Evolutionary conservation across 116 monocot genomes (phyloP), one percentile per base, ranked within the genome.

Genomic region (Zostera marina): DNA sequence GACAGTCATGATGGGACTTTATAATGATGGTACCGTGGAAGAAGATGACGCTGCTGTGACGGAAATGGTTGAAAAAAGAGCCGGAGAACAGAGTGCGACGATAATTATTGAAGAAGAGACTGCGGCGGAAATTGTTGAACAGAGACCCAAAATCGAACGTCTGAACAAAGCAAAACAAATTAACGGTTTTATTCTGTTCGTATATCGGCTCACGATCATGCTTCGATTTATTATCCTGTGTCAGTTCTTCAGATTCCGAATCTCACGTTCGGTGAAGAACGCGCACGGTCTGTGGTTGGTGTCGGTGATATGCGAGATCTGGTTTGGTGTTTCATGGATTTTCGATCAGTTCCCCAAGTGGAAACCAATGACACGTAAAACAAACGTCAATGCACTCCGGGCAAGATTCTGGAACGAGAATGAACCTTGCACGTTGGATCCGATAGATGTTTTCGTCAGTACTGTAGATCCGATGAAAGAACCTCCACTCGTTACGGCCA

Each of bases 341-440:
- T 84, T 93, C 44, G 93, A 93, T 56, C 93, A 93, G 70, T 84
- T 93, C 58, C 93, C 93, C 47, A 93, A 93, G 53, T 93, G 93
- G 93, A 72, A 74, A 16, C 93, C 93, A 6, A 71, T 93, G 42
- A 81, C 65, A 41, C 75, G 87, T 1, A 73, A 87, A 70, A 93
- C 93, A 25, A 81, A 93, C 73, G 78, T 87, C 26, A 87, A 93
- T 54, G 78, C 87, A 49, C 81, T 93, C 56, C 54, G 87, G 7
- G 42, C 75, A 39, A 61, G 61, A 9, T 62, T 86, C 62, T 82
- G 82, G 22, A 68, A 69, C 22, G 76, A 75, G 0, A 84, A 78
- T 32, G 75, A 78, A 61, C 72, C 80, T n/a, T 63, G n/a, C 76
- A 59, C 64, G 11, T 80, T 86, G 14, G 8, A 55, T 7, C 64